phyloP scores from a whole-genome alignment of 2,329 filamentous ascomycete genomes.

The Chaetomiaceae sp. region DNA sequence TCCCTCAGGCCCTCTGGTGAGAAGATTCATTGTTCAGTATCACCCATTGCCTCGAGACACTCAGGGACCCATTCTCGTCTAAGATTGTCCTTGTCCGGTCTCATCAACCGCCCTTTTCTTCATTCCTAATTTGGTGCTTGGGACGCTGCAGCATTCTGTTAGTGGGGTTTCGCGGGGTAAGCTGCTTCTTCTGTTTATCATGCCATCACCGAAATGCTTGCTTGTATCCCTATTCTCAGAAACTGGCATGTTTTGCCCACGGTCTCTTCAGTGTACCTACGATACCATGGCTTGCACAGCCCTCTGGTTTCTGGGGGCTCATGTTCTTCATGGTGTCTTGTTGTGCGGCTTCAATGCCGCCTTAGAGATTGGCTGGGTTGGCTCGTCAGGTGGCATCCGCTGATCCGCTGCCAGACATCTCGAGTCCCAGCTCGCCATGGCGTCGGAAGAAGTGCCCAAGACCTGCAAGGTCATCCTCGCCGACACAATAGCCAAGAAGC shows the following conservation, averaged over 20 bases:
- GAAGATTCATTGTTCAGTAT: neutral
- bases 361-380: neutral
- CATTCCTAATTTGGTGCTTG: neutral
- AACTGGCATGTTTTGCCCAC: too few species aligned
- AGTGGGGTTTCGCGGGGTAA: constrained; percentile 12
- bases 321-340: neutral
- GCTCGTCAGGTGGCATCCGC: too few species aligned
- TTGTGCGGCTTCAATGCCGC: too few species aligned
- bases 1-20: constrained; percentile 11
- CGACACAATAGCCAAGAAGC: constrained; percentile 74
- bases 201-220: too few species aligned
- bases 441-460: constrained; percentile 43
- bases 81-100: too few species aligned
- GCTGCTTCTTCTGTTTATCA: neutral
- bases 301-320: too few species aligned
- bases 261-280: too few species aligned
- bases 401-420: constrained; percentile 8
- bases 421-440: constrained; percentile 30
- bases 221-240: too few species aligned
- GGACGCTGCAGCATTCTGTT: neutral
- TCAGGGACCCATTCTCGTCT: neutral
- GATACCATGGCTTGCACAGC: too few species aligned
- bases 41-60: neutral
- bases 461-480: constrained; percentile 93
- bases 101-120: neutral